These are phyloP conservation scores for Saccharomycopsis sp. DNA, from an alignment of 805 yeast genomes.

Conservation along the genomic window DNA sequence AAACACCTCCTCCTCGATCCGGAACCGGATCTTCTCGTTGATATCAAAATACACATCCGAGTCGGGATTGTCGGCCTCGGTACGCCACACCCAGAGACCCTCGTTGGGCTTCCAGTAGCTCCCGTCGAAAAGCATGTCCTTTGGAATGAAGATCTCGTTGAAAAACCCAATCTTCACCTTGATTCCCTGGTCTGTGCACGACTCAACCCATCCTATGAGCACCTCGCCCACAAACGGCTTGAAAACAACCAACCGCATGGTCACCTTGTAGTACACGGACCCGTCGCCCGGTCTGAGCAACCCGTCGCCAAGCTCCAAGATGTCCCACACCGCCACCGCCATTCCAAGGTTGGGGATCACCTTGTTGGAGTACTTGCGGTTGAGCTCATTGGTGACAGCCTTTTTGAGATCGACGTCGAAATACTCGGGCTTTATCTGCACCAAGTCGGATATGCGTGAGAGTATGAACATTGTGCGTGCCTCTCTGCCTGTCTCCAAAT, in stretches of 20 bases:
- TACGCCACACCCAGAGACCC: constrained; percentile 94
- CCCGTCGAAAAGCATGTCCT: constrained; percentile 70
- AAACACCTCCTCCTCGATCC: constrained; percentile 86
- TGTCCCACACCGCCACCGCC: constrained; percentile 78
- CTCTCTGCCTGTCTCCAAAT: no score
- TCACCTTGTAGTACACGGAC: constrained; percentile 68
- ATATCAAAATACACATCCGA: constrained; percentile 77
- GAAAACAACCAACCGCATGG: constrained; percentile 72
- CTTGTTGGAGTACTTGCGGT: constrained; percentile 79
- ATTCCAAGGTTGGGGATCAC: constrained; percentile 80
- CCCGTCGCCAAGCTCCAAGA: constrained; percentile 79
- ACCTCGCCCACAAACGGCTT: constrained; percentile 95
- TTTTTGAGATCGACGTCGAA: constrained; percentile 66
- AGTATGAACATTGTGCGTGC: constrained; percentile 86
- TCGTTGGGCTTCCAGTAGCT: constrained; percentile 64
- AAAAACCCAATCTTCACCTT: constrained; percentile 79
- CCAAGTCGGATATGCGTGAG: constrained; percentile 72
- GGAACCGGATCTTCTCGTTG: constrained; percentile 84
- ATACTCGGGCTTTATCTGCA: constrained; percentile 81
- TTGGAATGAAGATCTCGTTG: constrained; percentile 88
- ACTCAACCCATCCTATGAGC: constrained; percentile 85
- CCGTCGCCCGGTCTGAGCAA: constrained; percentile 93
- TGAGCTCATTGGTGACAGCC: constrained; percentile 73
- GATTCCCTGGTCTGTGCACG: constrained; percentile 82
- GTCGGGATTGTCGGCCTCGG: constrained; percentile 63